Evolutionary conservation across 805 yeast species (phyloP).

Genomic region (Saccharomyces eubayanus): DNA sequence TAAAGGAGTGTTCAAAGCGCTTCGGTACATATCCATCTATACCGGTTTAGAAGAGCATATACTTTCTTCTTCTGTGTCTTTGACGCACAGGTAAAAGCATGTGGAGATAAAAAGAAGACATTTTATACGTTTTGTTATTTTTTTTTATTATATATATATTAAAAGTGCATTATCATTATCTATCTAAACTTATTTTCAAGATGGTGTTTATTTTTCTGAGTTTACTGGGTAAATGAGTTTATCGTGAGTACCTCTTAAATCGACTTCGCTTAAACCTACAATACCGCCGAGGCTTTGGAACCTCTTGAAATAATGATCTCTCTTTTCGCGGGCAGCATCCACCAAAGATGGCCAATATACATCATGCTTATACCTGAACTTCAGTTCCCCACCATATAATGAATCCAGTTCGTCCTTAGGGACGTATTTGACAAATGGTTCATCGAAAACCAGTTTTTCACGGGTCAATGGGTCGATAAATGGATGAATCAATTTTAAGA

Average conservation of each 20-base stretch:
- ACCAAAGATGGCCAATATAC: conserved; percentile 70
- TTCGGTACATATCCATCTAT: neutral
- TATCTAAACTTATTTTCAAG: neutral
- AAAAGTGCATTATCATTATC: neutral
- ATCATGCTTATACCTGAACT: conserved; percentile 75
- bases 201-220: neutral
- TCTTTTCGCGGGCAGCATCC: conserved; percentile 51
- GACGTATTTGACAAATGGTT: conserved; percentile 77
- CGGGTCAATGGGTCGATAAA: conserved; percentile 93
- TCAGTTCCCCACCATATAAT: conserved; percentile 77
- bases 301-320: conserved; percentile 55
- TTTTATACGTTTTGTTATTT: neutral
- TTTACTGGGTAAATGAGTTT: conserved; percentile 23
- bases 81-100: neutral
- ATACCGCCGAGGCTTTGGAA: conserved; percentile 61
- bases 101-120: neutral
- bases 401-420: conserved; percentile 74
- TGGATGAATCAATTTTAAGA: conserved; percentile 83
- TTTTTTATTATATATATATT: neutral
- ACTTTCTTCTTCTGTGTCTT: neutral
- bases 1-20: conserved; percentile 1
- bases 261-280: conserved; percentile 77
- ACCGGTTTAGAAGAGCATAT: neutral
- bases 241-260: conserved; percentile 47
- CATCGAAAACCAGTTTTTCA: conserved; percentile 85